Percentiles rank a stretch among this genome's conserved stretches.
Conservation (phyloP, 306 rosid species). For the Lablab purpureus region DNA sequence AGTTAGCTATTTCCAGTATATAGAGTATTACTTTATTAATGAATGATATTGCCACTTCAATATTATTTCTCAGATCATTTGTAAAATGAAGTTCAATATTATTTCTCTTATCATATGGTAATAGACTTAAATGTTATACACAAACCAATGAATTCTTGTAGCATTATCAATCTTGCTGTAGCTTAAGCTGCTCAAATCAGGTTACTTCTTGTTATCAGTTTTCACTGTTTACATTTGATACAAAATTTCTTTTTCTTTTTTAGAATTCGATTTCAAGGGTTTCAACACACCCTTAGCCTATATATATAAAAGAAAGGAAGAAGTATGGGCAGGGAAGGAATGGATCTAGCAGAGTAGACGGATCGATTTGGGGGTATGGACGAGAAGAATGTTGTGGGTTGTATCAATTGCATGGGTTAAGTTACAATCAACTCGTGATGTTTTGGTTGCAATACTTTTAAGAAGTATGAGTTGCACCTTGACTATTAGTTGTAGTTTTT, state of each 20-base stretch:
- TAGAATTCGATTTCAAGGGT: neutral
- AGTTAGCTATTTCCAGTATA: neutral
- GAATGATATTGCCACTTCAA: constrained; percentile 14
- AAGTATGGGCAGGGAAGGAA: neutral
- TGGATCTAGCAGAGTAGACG: neutral
- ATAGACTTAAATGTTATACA: constrained; percentile 1
- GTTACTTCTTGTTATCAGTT: constrained; percentile 24
- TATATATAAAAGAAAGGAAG: neutral
- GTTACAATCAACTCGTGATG: too few species aligned
- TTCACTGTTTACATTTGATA: constrained; percentile 25
- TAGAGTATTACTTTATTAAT: constrained; percentile 7
- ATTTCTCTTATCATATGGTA: constrained; percentile 6
- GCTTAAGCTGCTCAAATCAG: constrained; percentile 17
- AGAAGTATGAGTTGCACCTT: too few species aligned
- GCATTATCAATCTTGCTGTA: neutral
- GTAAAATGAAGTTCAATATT: neutral
- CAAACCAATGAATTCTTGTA: neutral
- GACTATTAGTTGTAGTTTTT: too few species aligned
- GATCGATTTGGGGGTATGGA: neutral
- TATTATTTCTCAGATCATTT: neutral
- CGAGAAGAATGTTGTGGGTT: neutral
- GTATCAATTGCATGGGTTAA: too few species aligned
- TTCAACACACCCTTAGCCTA: neutral
- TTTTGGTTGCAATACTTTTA: too few species aligned
- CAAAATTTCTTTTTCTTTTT: neutral